phyloP scores from a whole-genome alignment of 768 basidiomycete genomes.

The Glaciozyma martinii region DNA sequence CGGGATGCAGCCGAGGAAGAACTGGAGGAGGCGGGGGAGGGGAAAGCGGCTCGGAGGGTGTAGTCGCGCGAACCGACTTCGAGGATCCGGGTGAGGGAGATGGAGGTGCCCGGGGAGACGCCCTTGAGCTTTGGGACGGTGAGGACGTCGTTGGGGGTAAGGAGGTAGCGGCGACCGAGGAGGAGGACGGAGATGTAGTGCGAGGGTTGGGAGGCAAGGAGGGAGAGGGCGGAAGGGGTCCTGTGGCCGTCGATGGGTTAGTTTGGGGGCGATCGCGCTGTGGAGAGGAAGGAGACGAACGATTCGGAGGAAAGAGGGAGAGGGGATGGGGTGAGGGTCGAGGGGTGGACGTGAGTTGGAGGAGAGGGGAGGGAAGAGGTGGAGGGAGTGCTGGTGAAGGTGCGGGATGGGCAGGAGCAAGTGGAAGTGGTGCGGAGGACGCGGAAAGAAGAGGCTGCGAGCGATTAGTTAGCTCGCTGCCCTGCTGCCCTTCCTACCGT shows the following conservation, averaged over 20 bases:
- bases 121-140: constrained; percentile 86
- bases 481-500: no score
- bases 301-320: no score
- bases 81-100: constrained; percentile 73
- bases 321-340: no score
- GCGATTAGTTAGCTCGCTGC: no score
- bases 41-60: constrained; percentile 54
- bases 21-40: background rate
- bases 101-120: constrained; percentile 72
- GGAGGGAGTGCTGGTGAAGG: no score
- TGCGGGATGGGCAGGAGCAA: no score
- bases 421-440: no score
- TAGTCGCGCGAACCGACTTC: constrained; percentile 94
- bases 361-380: no score
- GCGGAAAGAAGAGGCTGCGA: no score
- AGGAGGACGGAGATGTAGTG: constrained; percentile 86
- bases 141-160: constrained; percentile 81
- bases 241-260: constrained; percentile 1
- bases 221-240: constrained; percentile 50
- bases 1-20: background rate
- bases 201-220: constrained; percentile 82
- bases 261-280: no score
- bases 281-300: no score
- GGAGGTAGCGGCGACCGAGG: constrained; percentile 75
- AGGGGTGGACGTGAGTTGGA: no score